Conservation (phyloP, 2,329 filamentous ascomycete genomes). For the Colletotrichum sp. region DNA sequence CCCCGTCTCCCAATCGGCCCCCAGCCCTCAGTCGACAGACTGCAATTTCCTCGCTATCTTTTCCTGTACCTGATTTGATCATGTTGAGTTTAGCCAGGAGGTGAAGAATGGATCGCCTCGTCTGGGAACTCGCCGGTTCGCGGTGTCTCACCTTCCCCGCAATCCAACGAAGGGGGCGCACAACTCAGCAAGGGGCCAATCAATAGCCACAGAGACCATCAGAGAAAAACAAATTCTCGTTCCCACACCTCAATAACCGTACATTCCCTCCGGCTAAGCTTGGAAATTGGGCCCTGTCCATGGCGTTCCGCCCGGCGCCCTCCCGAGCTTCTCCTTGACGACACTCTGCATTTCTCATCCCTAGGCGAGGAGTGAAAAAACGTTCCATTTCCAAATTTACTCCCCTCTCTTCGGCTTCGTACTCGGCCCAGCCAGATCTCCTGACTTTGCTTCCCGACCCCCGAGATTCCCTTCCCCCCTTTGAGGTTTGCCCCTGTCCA, state of each 20-base stretch:
- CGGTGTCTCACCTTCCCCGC: conserved; percentile 17
- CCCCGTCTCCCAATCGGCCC: background rate
- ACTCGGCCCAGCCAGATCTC: background rate
- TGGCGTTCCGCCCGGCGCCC: conserved; percentile 2
- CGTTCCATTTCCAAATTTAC: background rate
- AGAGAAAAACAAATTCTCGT: background rate
- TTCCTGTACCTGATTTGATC: background rate
- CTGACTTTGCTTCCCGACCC: background rate
- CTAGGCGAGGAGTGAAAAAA: background rate
- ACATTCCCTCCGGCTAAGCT: background rate
- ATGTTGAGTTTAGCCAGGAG: background rate
- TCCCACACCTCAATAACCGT: background rate
- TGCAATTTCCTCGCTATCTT: background rate
- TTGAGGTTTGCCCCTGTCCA: conserved; percentile 8
- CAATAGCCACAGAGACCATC: background rate
- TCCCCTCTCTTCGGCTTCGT: background rate
- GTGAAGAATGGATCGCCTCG: conserved; percentile 18
- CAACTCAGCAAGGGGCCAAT: conserved; percentile 8
- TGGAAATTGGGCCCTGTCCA: conserved; percentile 1
- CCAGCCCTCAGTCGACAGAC: background rate
- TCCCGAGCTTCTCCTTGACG: conserved; percentile 1
- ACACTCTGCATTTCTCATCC: background rate
- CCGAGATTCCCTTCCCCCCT: background rate
- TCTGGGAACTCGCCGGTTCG: background rate
- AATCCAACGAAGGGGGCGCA: conserved; percentile 15